A percentile compares a stretch with the other conserved stretches of the same genome.
These are phyloP conservation scores for Aspergillus fructus DNA, from an alignment of 2,329 filamentous ascomycete species.

Conservation along the genomic window DNA sequence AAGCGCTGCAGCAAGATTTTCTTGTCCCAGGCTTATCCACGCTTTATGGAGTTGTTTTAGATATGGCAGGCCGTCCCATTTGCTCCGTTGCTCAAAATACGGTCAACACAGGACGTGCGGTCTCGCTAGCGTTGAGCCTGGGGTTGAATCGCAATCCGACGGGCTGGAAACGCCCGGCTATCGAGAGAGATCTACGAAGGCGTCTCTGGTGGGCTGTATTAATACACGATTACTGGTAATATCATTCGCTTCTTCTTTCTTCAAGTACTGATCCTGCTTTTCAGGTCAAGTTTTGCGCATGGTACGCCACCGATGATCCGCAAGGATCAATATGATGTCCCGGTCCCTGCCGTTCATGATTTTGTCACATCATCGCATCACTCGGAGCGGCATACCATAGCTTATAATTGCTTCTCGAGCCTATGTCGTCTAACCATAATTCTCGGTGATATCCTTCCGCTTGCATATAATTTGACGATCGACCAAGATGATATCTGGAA, in stretches of 20 bases:
- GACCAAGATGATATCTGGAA: conserved; percentile 21
- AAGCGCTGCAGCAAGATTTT: conserved; percentile 54
- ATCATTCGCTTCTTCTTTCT: background rate
- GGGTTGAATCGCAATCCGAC: too few species aligned
- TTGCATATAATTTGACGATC: conserved; percentile 30
- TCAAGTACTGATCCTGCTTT: background rate
- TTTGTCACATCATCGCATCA: background rate
- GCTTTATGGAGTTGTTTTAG: conserved; percentile 51
- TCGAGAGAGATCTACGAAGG: too few species aligned
- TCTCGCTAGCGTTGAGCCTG: too few species aligned
- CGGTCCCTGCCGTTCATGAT: conserved; percentile 23
- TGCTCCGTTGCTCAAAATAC: conserved; percentile 52
- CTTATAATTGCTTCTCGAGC: background rate
- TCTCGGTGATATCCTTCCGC: conserved; percentile 20
- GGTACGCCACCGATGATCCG: conserved; percentile 52
- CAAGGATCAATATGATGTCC: conserved; percentile 48
- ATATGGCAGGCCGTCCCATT: conserved; percentile 54
- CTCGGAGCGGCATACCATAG: background rate
- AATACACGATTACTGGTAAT: conserved; percentile 50
- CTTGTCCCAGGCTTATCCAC: conserved; percentile 53
- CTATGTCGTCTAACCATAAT: conserved; percentile 46
- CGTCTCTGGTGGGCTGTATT: too few species aligned
- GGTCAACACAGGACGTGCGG: too few species aligned
- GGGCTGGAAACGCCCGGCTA: too few species aligned
- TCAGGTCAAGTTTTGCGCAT: conserved; percentile 51